These are phyloP conservation scores for Tetrahymena thermophila DNA, from an alignment of 73 alveolate species.

Conservation along the genomic window DNA sequence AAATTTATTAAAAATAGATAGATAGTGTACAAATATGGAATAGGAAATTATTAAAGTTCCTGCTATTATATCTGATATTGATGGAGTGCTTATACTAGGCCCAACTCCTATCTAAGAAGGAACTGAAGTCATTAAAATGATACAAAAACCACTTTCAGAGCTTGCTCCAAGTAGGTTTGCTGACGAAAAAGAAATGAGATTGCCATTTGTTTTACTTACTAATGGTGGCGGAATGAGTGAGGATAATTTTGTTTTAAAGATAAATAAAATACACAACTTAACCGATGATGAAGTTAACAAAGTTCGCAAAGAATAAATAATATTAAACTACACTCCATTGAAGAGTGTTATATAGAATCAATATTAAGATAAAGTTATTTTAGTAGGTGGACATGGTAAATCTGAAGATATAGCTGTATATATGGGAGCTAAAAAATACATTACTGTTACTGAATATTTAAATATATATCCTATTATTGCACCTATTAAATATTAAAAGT, in stretches of 20 bases:
- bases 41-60: background rate
- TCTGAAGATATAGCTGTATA: background rate
- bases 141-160: background rate
- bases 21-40: background rate
- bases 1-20: background rate
- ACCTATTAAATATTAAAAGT: background rate
- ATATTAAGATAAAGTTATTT: background rate
- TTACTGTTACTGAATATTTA: background rate
- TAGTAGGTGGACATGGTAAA: background rate
- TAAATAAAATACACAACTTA: background rate
- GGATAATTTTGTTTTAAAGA: background rate
- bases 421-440: slow-evolving; percentile 4
- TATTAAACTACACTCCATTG: background rate
- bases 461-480: background rate
- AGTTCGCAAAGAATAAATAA: background rate
- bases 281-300: background rate
- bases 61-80: slow-evolving; percentile 3
- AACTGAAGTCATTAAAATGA: slow-evolving; percentile 17
- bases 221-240: slow-evolving; percentile 21
- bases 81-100: slow-evolving; percentile 10
- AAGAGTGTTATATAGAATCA: background rate
- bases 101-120: slow-evolving; percentile 1
- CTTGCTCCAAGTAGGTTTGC: background rate
- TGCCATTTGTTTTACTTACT: background rate
- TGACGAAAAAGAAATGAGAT: background rate